Percentiles rank a stretch among this genome's conserved stretches.
Evolutionary conservation across 495 filamentous ascomycete genomes (phyloP).

Genomic region (Hyaloscypha bicolor): DNA sequence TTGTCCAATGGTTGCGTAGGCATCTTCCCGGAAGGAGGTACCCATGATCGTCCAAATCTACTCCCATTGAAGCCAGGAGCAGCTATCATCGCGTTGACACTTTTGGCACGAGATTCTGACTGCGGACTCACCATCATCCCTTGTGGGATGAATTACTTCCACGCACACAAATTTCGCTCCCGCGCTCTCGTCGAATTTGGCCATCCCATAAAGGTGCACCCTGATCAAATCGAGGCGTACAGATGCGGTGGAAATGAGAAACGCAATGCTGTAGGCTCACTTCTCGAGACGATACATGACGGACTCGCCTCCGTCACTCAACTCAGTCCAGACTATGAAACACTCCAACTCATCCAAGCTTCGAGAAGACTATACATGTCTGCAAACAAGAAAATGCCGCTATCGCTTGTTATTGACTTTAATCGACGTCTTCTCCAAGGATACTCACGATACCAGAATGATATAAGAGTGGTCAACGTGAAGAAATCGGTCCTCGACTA

Average conservation of each 20-base stretch:
- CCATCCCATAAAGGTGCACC: conserved; percentile 74
- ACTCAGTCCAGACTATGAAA: conserved; percentile 90
- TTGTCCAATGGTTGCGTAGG: conserved; percentile 85
- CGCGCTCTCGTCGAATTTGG: conserved; percentile 95
- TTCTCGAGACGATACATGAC: conserved; percentile 81
- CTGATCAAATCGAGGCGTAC: conserved; percentile 78
- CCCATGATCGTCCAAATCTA: conserved; percentile 69
- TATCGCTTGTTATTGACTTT: conserved; percentile 10
- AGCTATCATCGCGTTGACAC: conserved; percentile 93
- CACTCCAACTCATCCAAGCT: conserved; percentile 39
- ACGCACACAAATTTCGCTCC: conserved; percentile 95
- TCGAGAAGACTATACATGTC: conserved; percentile 17
- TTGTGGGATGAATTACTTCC: conserved; percentile 98
- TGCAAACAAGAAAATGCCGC: conserved; percentile 7
- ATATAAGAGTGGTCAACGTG: conserved; percentile 5
- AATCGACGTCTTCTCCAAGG: conserved; percentile 23
- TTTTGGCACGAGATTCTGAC: conserved; percentile 64
- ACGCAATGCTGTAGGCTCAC: conserved; percentile 73
- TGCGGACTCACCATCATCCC: conserved; percentile 71
- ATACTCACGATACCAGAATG: conserved; percentile 11
- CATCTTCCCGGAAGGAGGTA: conserved; percentile 96
- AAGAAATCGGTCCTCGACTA: conserved; percentile 8
- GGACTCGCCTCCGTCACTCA: conserved; percentile 83
- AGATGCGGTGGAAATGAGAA: conserved; percentile 64
- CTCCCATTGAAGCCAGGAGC: conserved; percentile 59